These are phyloP conservation scores for Xerocomellus chrysenteron DNA, from an alignment of 768 basidiomycete species.

Conservation along the genomic window DNA sequence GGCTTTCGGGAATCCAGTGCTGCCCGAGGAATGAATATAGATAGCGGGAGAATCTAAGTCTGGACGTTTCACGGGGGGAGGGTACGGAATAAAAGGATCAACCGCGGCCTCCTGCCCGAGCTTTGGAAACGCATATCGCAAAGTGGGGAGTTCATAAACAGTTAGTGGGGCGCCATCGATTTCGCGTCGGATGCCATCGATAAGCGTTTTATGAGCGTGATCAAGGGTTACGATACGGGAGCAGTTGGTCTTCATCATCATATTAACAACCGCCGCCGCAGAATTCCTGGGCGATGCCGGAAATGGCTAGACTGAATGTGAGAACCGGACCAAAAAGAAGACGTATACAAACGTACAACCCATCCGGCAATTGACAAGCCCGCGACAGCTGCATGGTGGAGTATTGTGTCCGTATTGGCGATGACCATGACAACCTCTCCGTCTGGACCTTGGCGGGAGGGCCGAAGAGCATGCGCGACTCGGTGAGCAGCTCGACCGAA, in stretches of 20 bases:
- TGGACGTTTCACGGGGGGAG: slow-evolving; percentile 4
- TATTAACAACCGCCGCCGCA: slow-evolving; percentile 34
- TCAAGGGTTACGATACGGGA: slow-evolving; percentile 18
- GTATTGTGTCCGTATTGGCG: slow-evolving; percentile 32
- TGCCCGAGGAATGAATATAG: slow-evolving; percentile 52
- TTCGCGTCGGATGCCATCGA: slow-evolving; percentile 7
- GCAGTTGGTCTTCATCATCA: slow-evolving; percentile 26
- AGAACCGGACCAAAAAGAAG: slow-evolving; percentile 26
- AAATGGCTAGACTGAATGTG: slow-evolving; percentile 30
- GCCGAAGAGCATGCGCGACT: slow-evolving; percentile 41
- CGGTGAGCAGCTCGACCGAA: slow-evolving; percentile 31
- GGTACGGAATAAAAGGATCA: slow-evolving; percentile 22
- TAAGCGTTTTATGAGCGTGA: slow-evolving; percentile 17
- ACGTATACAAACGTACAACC: slow-evolving; percentile 26
- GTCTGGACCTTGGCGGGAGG: slow-evolving; percentile 26
- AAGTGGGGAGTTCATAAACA: slow-evolving; percentile 19
- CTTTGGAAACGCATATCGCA: slow-evolving; percentile 38
- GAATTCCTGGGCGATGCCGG: slow-evolving; percentile 43
- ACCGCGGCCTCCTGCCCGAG: slow-evolving; percentile 33
- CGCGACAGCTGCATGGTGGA: slow-evolving; percentile 32
- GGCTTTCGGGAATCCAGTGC: slow-evolving; percentile 51
- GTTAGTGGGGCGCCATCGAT: not conserved
- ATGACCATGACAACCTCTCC: slow-evolving; percentile 24
- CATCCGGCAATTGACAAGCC: slow-evolving; percentile 43
- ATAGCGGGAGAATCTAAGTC: slow-evolving; percentile 38